A percentile compares a stretch with the other conserved stretches of the same genome.
These are phyloP conservation scores for Furcasterigmium sp. DNA, from an alignment of 2,329 filamentous ascomycete genomes.

Conservation along the genomic window DNA sequence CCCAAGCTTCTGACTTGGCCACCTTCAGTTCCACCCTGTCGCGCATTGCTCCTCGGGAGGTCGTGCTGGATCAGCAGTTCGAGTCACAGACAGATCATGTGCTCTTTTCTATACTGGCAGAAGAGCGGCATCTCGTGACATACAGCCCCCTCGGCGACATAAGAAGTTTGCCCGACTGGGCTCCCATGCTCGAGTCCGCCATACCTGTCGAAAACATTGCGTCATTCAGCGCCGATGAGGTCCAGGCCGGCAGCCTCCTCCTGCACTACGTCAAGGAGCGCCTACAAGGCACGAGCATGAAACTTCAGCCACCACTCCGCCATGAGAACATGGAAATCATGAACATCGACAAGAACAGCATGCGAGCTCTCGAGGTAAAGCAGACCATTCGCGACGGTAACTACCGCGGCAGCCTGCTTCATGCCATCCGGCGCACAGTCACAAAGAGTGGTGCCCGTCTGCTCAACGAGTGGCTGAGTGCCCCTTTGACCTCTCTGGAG, in stretches of 20 bases:
- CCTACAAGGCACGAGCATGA: slow-evolving; percentile 71
- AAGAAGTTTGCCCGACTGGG: slow-evolving; percentile 60
- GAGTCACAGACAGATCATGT: slow-evolving; percentile 53
- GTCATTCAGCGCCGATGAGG: slow-evolving; percentile 63
- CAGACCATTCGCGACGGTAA: slow-evolving; percentile 76
- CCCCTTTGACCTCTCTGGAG: slow-evolving; percentile 80
- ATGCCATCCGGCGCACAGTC: slow-evolving; percentile 83
- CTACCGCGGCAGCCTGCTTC: slow-evolving; percentile 78
- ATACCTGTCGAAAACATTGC: slow-evolving; percentile 47
- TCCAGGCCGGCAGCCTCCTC: slow-evolving; percentile 72
- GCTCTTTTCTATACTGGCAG: slow-evolving; percentile 63
- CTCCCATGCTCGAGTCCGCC: slow-evolving; percentile 68
- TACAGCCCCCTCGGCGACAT: slow-evolving; percentile 53
- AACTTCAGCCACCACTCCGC: slow-evolving; percentile 75
- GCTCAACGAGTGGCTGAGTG: slow-evolving; percentile 78
- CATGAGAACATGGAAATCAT: slow-evolving; percentile 73
- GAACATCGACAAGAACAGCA: slow-evolving; percentile 86
- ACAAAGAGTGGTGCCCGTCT: slow-evolving; percentile 88
- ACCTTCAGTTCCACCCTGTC: slow-evolving; percentile 77
- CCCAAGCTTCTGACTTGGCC: slow-evolving; percentile 66
- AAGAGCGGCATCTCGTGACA: slow-evolving; percentile 72
- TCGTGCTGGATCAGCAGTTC: slow-evolving; percentile 67
- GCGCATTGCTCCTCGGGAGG: slow-evolving; percentile 77
- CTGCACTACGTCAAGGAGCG: slow-evolving; percentile 79
- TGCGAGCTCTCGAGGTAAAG: slow-evolving; percentile 84